Percentiles rank a stretch among this genome's conserved stretches.
These are phyloP conservation scores for Fraxinus angustifolia DNA, from an alignment of 305 asterid species.

Conservation along the genomic window DNA sequence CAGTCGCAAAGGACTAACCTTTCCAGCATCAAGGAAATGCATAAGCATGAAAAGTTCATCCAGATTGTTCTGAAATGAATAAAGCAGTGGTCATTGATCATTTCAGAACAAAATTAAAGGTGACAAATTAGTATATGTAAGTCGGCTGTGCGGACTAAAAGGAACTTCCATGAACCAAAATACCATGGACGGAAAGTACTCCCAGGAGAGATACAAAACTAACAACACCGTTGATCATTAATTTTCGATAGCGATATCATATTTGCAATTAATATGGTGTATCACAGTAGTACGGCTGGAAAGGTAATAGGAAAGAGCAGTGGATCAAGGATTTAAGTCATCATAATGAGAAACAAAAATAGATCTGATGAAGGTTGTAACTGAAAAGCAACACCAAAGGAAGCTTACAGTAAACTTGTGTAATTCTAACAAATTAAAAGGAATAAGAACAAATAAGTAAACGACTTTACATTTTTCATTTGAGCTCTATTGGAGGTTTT, in stretches of 20 bases:
- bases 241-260: not conserved
- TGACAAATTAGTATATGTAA: conserved; percentile 10
- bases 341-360: not conserved
- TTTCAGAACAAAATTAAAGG: conserved; percentile 16
- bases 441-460: not conserved
- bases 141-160: conserved; percentile 10
- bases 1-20: conserved; percentile 54
- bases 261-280: not conserved
- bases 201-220: conserved; percentile 11
- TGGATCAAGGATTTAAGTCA: not conserved
- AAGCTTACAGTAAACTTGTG: not conserved
- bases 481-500: not conserved
- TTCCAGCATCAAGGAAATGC: conserved; percentile 99
- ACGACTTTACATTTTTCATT: not conserved
- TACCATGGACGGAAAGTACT: conserved; percentile 5
- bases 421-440: not conserved
- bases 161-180: conserved; percentile 14
- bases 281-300: not conserved
- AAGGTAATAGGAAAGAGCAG: not conserved
- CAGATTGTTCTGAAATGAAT: conserved; percentile 84
- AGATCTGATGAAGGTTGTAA: not conserved
- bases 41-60: conserved; percentile 99
- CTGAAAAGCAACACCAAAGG: conserved; percentile 6
- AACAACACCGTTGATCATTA: conserved; percentile 4
- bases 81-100: conserved; percentile 21